Base-by-base conservation (phyloP, 176 grass and related monocot genomes). In the Oryza longistaminata region DNA sequence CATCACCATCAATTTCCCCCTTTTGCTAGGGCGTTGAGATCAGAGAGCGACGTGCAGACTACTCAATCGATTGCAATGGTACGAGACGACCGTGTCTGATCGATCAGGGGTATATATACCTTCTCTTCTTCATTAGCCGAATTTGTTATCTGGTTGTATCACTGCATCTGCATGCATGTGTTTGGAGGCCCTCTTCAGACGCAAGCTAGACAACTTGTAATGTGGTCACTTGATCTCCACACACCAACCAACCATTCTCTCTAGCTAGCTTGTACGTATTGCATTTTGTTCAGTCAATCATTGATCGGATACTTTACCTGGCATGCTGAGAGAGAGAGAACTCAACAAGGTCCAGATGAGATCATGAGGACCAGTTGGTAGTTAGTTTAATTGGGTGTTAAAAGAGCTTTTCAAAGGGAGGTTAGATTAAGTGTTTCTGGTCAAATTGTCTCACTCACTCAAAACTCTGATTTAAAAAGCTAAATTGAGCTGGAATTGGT, bases 181-280 rank as follows among this genome's bases (percentile, higher is more conserved):
- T 43, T 66, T 14, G 58, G 16, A 22, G 17, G 17, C 29, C 53
- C 3, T 37, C 79, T 70, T 78, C 11, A 2, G 48, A 84, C 70
- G 70, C 70, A 72, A 13, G 62, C 70, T 66, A 13, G 58, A 24
- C 58, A 75, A 55, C 61, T 73, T 37, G 17, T 15, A 52, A 66
- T 26, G 45, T 16, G 16, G 68, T 73, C 48, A 67, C 22, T 34
- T 68, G 24, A 55, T 80, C 79, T 80, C 65, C 25, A 12, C 46
- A 17, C 49, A 80, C 82, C 72, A 72, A 80, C 82, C 72, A 72
- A 77, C 65, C 77, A 27, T 25, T 49, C 29, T 49, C 29, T 64
- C 64, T 42, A 52, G 34, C 65, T 72, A 19, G 21, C 34, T 29
- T 62, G n/a, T 13, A 29, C 7, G 12, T 2, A 62, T 13, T 45